phyloP scores from a whole-genome alignment of 805 yeast genomes.

The Wickerhamiella azyma region DNA sequence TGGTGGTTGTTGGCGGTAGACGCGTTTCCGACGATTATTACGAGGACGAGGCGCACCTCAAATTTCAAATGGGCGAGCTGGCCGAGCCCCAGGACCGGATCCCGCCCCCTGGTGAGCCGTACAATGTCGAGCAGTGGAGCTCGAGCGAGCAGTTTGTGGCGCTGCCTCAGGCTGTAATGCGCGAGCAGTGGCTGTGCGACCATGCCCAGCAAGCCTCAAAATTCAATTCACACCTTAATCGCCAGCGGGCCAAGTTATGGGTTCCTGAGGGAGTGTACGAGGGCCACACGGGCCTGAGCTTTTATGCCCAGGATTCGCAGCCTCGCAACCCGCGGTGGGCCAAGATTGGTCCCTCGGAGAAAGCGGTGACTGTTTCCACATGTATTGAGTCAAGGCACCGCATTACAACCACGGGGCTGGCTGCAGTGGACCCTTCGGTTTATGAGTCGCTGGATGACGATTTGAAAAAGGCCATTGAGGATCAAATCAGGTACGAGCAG shows the following conservation, averaged over 20 bases:
- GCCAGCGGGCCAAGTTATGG: slow-evolving; percentile 39
- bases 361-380: slow-evolving; percentile 12
- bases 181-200: slow-evolving; percentile 60
- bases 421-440: slow-evolving; percentile 41
- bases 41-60: slow-evolving; percentile 44
- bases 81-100: slow-evolving; percentile 51
- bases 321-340: slow-evolving; percentile 35
- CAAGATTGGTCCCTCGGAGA: slow-evolving; percentile 1
- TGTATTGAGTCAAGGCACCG: slow-evolving; percentile 31
- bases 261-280: slow-evolving; percentile 51
- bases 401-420: slow-evolving; percentile 49
- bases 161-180: background rate
- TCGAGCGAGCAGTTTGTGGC: slow-evolving; percentile 2
- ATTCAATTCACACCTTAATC: slow-evolving; percentile 49
- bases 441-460: slow-evolving; percentile 38
- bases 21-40: slow-evolving; percentile 81
- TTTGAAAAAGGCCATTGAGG: slow-evolving; percentile 39
- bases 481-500: slow-evolving; percentile 11
- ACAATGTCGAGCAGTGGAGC: slow-evolving; percentile 35
- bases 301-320: slow-evolving; percentile 65
- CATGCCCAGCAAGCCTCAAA: slow-evolving; percentile 68
- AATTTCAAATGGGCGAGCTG: slow-evolving; percentile 55
- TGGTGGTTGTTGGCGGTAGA: slow-evolving; percentile 64
- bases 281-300: slow-evolving; percentile 69
- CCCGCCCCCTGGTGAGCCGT: slow-evolving; percentile 31